phyloP scores from a whole-genome alignment of 805 yeast genomes.

The Wickerhamomyces hampshirensis region DNA sequence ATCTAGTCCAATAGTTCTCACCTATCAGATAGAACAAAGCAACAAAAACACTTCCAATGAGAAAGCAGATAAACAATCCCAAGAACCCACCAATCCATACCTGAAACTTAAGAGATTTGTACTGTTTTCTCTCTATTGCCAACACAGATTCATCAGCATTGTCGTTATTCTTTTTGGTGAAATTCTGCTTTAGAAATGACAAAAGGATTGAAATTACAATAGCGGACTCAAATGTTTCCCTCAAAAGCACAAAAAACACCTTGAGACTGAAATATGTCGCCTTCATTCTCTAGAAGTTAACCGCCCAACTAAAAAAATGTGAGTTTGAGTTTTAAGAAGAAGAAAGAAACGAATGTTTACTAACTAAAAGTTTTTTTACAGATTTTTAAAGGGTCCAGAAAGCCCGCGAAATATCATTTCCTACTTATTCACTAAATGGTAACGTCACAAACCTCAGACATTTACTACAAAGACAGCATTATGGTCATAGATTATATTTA shows the following conservation, averaged over 20 bases:
- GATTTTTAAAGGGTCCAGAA: too few relatives aligned
- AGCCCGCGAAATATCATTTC: too few relatives aligned
- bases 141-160: conserved; percentile 6
- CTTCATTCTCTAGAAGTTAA: background rate
- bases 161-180: conserved; percentile 34
- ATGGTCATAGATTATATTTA: background rate
- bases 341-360: too few relatives aligned
- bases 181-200: conserved; percentile 87
- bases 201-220: conserved; percentile 86
- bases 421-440: too few relatives aligned
- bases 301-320: background rate
- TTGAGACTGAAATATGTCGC: conserved; percentile 33
- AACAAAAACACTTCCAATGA: conserved; percentile 71
- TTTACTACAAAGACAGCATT: too few relatives aligned
- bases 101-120: conserved; percentile 51
- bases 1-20: conserved; percentile 77
- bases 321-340: too few relatives aligned
- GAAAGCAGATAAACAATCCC: conserved; percentile 65
- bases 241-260: conserved; percentile 82
- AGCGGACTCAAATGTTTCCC: conserved; percentile 92
- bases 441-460: too few relatives aligned
- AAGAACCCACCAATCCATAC: conserved; percentile 79
- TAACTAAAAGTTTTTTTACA: too few relatives aligned
- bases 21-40: conserved; percentile 75
- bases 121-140: conserved; percentile 30